Base-by-base conservation (phyloP, 2,329 filamentous ascomycete genomes). In the Talaromyces piceae region DNA sequence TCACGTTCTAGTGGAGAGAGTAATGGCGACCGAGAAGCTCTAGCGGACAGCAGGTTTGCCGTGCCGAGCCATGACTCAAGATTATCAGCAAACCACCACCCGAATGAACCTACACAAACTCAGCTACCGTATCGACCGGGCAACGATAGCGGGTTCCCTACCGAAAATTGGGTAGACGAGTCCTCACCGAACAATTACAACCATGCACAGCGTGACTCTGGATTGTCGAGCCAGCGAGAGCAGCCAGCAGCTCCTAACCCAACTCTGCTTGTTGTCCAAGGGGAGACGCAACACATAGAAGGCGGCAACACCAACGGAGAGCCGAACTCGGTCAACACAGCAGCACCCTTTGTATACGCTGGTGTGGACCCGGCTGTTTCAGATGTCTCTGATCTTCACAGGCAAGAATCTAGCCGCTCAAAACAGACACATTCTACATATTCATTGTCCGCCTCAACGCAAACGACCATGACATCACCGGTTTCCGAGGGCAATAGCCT, bases 1-100 rank as follows among this genome's bases (percentile, higher is more conserved):
- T 89, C 87, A 65, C 86, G 87, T 55, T 88, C 87, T 77, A 94
- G 88, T 77, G 82, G 83, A 70, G 82, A 84, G 70, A 88, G 84
- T 69, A 91, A 87, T 60, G 82, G 79, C 57, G 82, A 83, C 63
- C 75, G 77, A 64, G 79, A 83, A 63, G 68, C 81, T 61, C 75
- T 80, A 58, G 81, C 79, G 50, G 79, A 79, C 45, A 77, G 82
- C 25, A 77, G 75, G 5, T 71, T 72, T 57, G 68, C n/a, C n/a
- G n/a, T n/a, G n/a, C n/a, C n/a, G n/a, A n/a, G n/a, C n/a, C n/a
- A n/a, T n/a, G n/a, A n/a, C n/a, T n/a, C n/a, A n/a, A n/a, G n/a
- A n/a, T n/a, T n/a, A n/a, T n/a, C n/a, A n/a, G n/a, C n/a, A n/a
- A n/a, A n/a, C n/a, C n/a, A n/a, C n/a, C n/a, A n/a, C n/a, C n/a